Evolutionary conservation across 2,329 filamentous ascomycete species (phyloP), one percentile per base, ranked within the genome.

Genomic region (Alternaria sp.): DNA sequence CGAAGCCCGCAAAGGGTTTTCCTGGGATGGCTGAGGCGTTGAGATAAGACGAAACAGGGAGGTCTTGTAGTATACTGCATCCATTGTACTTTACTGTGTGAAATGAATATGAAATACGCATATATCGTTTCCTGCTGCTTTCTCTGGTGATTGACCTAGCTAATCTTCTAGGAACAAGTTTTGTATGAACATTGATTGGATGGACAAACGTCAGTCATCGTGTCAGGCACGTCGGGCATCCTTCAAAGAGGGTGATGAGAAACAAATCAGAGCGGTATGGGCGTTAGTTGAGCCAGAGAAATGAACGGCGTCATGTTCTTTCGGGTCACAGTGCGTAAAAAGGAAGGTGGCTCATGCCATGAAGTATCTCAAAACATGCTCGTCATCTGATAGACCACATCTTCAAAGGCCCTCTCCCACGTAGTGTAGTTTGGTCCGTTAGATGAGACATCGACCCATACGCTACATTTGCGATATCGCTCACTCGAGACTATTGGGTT

Each of bases 1-100:
- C 34, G 3, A 38, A 28, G 30, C 51, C 58, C 1, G 38, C 41
- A 4, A 26, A 12, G 22, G 57, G 57, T 8, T 60, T 60, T 16
- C 57, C 59, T 5, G 65, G 64, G 1, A 28, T 57, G 28, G 57
- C 43, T 2, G 55, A 61, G 11, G 61, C 58, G 11, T 41, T 56
- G 55, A 62, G 60, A 11, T 54, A 59, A 59, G 22, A 26, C 18
- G 16, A 8, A 9, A 12, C 4, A n/a, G 12, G 3, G 39, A 26
- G 7, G 41, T 0, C 2, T 16, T 44, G 28, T 36, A 39, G 28
- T 39, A 30, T 42, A 49, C 20, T 55, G 51, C 20, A 56, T 57
- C 44, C 54, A 47, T 56, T 56, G 26, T 24, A 38, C 9, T 51
- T 51, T 59, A 55, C 18, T 55, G 49, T 59, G 43, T 41, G n/a